These are phyloP conservation scores for Meira miltonrushii DNA, from an alignment of 1,284 basidiomycete genomes.

Conservation along the genomic window DNA sequence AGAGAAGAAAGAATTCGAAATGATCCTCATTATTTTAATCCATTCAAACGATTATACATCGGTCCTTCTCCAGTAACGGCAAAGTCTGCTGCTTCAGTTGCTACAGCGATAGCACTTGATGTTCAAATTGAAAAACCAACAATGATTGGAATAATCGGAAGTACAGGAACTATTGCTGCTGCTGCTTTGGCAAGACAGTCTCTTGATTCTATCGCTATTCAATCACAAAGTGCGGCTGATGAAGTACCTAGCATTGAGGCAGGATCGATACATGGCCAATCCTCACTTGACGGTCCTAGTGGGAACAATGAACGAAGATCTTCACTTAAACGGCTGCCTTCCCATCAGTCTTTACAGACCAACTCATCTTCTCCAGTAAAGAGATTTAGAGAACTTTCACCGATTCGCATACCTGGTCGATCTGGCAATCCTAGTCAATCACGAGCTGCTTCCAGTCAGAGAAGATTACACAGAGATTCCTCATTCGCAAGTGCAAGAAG, in stretches of 20 bases:
- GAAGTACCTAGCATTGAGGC: neutral
- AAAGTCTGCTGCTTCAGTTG: constrained; percentile 20
- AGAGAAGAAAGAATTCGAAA: neutral
- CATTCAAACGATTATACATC: constrained; percentile 23
- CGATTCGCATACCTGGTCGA: neutral
- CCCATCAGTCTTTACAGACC: no score
- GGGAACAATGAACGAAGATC: neutral
- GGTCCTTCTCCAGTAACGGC: constrained; percentile 26
- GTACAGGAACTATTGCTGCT: neutral
- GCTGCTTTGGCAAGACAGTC: constrained; percentile 5
- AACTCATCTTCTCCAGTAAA: no score
- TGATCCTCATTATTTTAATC: constrained; percentile 12
- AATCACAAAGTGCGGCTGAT: neutral
- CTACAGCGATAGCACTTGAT: constrained; percentile 26
- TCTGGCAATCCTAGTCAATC: neutral
- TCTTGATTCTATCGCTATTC: constrained; percentile 3
- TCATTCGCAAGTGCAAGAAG: constrained; percentile 25
- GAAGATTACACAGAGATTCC: constrained; percentile 16
- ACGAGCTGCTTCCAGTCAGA: constrained; percentile 26
- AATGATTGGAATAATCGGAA: constrained; percentile 8
- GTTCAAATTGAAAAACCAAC: constrained; percentile 1
- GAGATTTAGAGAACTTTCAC: no score
- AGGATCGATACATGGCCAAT: neutral
- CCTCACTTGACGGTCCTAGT: neutral
- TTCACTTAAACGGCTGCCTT: neutral